These are phyloP conservation scores for Stagonosporopsis tanaceti DNA, from an alignment of 2,329 filamentous ascomycete species.

Conservation along the genomic window DNA sequence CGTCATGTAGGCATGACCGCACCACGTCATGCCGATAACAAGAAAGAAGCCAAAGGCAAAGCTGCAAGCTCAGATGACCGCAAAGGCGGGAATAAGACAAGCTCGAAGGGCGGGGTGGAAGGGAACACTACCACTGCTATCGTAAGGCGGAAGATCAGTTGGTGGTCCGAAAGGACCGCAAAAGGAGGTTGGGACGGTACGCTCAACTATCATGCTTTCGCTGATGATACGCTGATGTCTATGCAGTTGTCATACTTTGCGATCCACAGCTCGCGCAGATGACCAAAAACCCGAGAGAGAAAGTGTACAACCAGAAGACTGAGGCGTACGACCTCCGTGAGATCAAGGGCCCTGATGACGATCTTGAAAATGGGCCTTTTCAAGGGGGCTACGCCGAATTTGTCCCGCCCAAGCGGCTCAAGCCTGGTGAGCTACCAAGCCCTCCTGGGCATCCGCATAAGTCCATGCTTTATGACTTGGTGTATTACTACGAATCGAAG, in stretches of 20 bases:
- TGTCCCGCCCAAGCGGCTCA: constrained; percentile 23
- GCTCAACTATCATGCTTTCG: neutral
- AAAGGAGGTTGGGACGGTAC: constrained; percentile 45
- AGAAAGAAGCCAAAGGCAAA: neutral
- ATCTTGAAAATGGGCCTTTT: constrained; percentile 33
- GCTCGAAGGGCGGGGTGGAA: constrained; percentile 16
- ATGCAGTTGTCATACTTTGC: constrained; percentile 41
- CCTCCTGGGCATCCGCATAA: constrained; percentile 31
- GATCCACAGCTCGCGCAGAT: constrained; percentile 40
- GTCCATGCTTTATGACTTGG: constrained; percentile 41
- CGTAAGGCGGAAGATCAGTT: constrained; percentile 40
- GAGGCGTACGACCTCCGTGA: neutral
- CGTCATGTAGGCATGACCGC: constrained; percentile 47
- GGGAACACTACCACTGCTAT: constrained; percentile 39
- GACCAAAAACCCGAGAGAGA: neutral
- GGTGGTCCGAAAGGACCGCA: constrained; percentile 36
- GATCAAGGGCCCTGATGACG: constrained; percentile 2
- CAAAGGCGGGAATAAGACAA: neutral
- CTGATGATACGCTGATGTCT: constrained; percentile 1
- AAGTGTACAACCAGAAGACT: neutral
- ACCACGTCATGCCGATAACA: constrained; percentile 15
- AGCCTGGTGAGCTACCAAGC: neutral
- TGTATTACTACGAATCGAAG: constrained; percentile 39
- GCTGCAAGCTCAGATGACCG: neutral
- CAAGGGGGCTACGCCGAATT: constrained; percentile 46